Conservation (phyloP, 176 grass and related monocot species). For the Triticum aestivum region IWGSC_CS_RefSeq_v2.1 NC_057803.1:85595018-85595517, state of each 20-base stretch:
- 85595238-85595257: background rate
- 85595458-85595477: constrained; percentile 11
- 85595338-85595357: background rate
- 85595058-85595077: background rate
- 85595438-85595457: constrained; percentile 30
- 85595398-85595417: constrained; percentile 31
- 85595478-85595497: background rate
- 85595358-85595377: background rate
- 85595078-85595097: background rate
- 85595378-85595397: background rate
- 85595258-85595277: no score
- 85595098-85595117: background rate
- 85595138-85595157: constrained; percentile 19
- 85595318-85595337: background rate
- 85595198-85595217: background rate
- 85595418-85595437: constrained; percentile 26
- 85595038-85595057: background rate
- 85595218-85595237: background rate
- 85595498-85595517: constrained; percentile 28
- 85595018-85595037: background rate
- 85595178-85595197: constrained; percentile 4
- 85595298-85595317: constrained; percentile 6
- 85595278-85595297: background rate
- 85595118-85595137: background rate
- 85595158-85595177: background rate